These are phyloP conservation scores for Xylona heveae DNA, from an alignment of 495 filamentous ascomycete species.

Conservation along the genomic window DNA sequence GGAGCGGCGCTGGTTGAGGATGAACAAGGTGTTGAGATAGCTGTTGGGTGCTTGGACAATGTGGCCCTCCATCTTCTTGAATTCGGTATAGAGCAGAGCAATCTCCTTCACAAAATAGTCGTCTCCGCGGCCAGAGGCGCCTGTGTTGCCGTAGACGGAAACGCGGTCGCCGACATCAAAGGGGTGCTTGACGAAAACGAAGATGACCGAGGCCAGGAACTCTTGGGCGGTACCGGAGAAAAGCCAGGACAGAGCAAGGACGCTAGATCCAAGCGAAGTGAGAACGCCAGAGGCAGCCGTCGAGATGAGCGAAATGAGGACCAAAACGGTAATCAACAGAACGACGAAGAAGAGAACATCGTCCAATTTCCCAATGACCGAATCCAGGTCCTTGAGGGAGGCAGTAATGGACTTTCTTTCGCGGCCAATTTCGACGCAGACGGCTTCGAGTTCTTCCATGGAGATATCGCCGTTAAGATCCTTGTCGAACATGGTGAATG, in stretches of 20 bases:
- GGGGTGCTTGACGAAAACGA: slow-evolving; percentile 95
- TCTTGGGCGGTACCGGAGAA: slow-evolving; percentile 86
- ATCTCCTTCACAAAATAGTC: slow-evolving; percentile 95
- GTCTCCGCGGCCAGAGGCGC: slow-evolving; percentile 52
- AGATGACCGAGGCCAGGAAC: slow-evolving; percentile 77
- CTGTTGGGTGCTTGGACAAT: slow-evolving; percentile 92
- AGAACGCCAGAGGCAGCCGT: slow-evolving; percentile 70
- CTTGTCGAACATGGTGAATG: slow-evolving; percentile 86
- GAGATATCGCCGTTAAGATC: slow-evolving; percentile 95
- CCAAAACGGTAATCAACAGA: slow-evolving; percentile 50
- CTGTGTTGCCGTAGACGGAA: slow-evolving; percentile 77
- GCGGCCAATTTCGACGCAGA: slow-evolving; percentile 83
- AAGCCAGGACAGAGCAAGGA: slow-evolving; percentile 80
- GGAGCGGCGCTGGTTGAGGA: slow-evolving; percentile 82
- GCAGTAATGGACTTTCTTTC: slow-evolving; percentile 92
- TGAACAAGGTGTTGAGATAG: slow-evolving; percentile 78
- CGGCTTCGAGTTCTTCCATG: slow-evolving; percentile 84
- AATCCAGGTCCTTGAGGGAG: slow-evolving; percentile 85
- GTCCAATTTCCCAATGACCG: slow-evolving; percentile 82
- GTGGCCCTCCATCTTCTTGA: slow-evolving; percentile 96
- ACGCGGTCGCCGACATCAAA: slow-evolving; percentile 95
- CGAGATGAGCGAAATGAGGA: slow-evolving; percentile 77
- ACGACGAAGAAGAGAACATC: slow-evolving; percentile 76
- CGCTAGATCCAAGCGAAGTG: slow-evolving; percentile 64
- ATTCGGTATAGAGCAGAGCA: slow-evolving; percentile 85